These are phyloP conservation scores for Pythium brachiatum DNA, from an alignment of 352 stramenopile species.

Conservation along the genomic window DNA sequence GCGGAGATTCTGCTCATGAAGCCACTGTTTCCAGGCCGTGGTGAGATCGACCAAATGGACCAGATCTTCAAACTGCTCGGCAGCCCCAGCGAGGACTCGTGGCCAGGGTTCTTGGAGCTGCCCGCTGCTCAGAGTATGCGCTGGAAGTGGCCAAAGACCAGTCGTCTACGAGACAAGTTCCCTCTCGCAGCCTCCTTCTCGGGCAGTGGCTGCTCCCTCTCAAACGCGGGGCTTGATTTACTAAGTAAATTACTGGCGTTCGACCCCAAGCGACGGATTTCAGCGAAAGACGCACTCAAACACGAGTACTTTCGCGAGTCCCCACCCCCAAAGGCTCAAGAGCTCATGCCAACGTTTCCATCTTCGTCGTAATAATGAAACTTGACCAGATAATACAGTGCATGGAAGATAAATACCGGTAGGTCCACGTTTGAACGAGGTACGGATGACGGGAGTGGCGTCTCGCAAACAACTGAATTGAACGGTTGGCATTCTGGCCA, in stretches of 20 bases:
- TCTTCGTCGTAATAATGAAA: slow-evolving; percentile 20
- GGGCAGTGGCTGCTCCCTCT: slow-evolving; percentile 51
- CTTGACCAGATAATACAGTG: neutral
- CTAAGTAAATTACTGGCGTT: slow-evolving; percentile 43
- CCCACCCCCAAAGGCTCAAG: slow-evolving; percentile 55
- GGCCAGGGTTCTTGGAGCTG: slow-evolving; percentile 73
- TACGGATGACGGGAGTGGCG: too few species aligned
- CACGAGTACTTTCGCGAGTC: slow-evolving; percentile 82
- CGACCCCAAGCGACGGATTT: slow-evolving; percentile 58
- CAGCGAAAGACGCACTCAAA: slow-evolving; percentile 69
- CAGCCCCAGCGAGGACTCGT: slow-evolving; percentile 86
- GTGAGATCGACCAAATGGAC: slow-evolving; percentile 96
- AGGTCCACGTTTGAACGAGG: neutral
- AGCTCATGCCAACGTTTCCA: slow-evolving; percentile 82
- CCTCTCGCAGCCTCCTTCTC: slow-evolving; percentile 59
- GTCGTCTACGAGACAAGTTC: slow-evolving; percentile 75
- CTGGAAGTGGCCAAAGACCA: slow-evolving; percentile 74
- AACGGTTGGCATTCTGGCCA: too few species aligned
- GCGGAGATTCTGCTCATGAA: slow-evolving; percentile 94
- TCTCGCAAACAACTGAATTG: too few species aligned
- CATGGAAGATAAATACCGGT: neutral
- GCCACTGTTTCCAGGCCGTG: slow-evolving; percentile 90
- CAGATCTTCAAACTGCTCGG: slow-evolving; percentile 96
- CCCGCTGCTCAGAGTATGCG: slow-evolving; percentile 59
- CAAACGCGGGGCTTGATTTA: slow-evolving; percentile 74